Conservation (phyloP, 768 basidiomycete species). For the Rhizopogon vulgaris region DNA sequence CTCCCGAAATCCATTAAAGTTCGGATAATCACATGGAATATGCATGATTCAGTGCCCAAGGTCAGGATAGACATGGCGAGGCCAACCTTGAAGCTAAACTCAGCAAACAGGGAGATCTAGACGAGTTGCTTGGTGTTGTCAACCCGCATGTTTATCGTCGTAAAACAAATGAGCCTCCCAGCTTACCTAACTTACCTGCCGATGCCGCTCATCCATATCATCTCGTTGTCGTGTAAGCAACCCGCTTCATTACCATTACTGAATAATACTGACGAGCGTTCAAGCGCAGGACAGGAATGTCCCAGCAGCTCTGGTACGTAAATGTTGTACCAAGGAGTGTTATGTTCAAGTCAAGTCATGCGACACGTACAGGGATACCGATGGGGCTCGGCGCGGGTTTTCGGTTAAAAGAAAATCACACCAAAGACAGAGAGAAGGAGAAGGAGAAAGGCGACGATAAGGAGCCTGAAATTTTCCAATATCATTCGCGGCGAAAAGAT, state of each 20-base stretch:
- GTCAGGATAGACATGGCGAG: slow-evolving; percentile 24
- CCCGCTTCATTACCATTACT: background rate
- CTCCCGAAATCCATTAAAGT: slow-evolving; percentile 52
- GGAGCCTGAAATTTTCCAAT: slow-evolving; percentile 24
- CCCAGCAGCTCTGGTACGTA: slow-evolving; percentile 64
- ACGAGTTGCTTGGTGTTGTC: slow-evolving; percentile 63
- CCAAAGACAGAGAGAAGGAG: slow-evolving; percentile 28
- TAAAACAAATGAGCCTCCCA: slow-evolving; percentile 16
- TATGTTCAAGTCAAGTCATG: slow-evolving; percentile 1
- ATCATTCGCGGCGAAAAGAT: slow-evolving; percentile 28
- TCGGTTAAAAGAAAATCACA: slow-evolving; percentile 39
- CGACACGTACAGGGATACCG: slow-evolving; percentile 50
- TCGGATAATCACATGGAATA: slow-evolving; percentile 75
- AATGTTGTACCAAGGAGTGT: background rate
- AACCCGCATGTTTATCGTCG: slow-evolving; percentile 31
- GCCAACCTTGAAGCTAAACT: slow-evolving; percentile 3
- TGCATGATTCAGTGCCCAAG: slow-evolving; percentile 80
- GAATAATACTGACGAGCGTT: slow-evolving; percentile 16
- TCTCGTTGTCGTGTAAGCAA: slow-evolving; percentile 65
- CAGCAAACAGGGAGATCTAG: slow-evolving; percentile 57
- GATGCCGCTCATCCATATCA: slow-evolving; percentile 68
- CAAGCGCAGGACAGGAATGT: slow-evolving; percentile 71
- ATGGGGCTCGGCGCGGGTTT: slow-evolving; percentile 76
- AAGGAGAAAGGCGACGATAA: slow-evolving; percentile 26
- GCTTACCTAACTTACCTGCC: slow-evolving; percentile 41